Evolutionary conservation across 768 basidiomycete genomes (phyloP), one percentile per base, ranked within the genome.

Genomic region (Psilocybe cyanescens): DNA sequence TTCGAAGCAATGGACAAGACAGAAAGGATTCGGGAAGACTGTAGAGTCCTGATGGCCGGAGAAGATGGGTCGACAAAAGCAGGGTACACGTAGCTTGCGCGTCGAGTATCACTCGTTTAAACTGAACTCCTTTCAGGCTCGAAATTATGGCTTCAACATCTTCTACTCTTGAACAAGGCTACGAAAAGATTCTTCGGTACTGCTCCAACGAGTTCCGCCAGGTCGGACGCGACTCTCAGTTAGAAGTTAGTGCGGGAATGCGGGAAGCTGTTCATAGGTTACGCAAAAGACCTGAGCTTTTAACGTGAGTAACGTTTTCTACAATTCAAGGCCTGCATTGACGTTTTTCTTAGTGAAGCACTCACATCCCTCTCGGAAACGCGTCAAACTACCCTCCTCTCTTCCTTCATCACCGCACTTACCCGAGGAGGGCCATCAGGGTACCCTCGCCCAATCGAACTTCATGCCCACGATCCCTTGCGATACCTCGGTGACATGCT

Each of bases 401-500:
- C 85, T n/a, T 78, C 88, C 3, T 98, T 99, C 78, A 81, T 95
- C 45, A 85, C 89, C 12, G 95, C 96, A 0, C 79, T 99, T 8
- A 98, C 95, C 0, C 85, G 92, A 11, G 95, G 96, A 5, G 92
- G 92, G 1, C 92, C 88, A 1, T 90, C 87, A 44, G 94, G 91
- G 45, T 78, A 91, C 6, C 94, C 96, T 9, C 85, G 96, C 4
- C 94, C 97, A 0, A 99, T 99, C 63, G 97, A 99, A 72, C 81
- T 99, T 3, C 97, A 99, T 70, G 97, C 97, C 0, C 97, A 99
- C 68, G 97, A 99, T 72, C 97, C 97, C 0, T 83, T 95, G 65
- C 88, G 97, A 33, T 99, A 99, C 71, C 88, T 97, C 12, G 97
- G 97, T 12, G 97, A 99, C 75, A 99, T 99, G 93, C 86, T 99